Percentiles rank a stretch among this genome's conserved stretches.
Conservation (phyloP, 164 flowering plant species). For the Paratinospora sagittata region DNA sequence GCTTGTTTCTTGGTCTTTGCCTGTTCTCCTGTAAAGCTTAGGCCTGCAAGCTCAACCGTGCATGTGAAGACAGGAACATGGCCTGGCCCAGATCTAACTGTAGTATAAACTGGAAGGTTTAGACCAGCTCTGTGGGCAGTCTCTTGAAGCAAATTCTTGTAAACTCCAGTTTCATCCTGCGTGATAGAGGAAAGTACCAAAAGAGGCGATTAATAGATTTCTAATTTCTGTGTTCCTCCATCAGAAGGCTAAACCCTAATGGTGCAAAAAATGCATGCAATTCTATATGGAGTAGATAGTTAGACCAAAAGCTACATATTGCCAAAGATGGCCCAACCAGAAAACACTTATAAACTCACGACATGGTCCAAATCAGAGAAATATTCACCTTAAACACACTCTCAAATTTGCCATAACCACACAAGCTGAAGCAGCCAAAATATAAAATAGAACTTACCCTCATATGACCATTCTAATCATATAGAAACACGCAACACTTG, state of each 20-base stretch:
- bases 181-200: background rate
- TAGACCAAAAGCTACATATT: no score
- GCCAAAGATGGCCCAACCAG: no score
- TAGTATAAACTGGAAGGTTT: constrained; percentile 51
- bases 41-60: constrained; percentile 57
- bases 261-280: background rate
- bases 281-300: no score
- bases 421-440: no score
- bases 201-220: background rate
- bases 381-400: no score
- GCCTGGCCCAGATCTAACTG: constrained; percentile 50
- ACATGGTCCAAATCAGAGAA: no score
- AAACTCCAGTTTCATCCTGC: constrained; percentile 69
- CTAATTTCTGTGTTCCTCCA: background rate
- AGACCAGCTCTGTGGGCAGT: constrained; percentile 64
- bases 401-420: no score
- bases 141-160: constrained; percentile 68
- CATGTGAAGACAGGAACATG: constrained; percentile 53
- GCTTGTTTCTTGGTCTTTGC: constrained; percentile 72
- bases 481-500: no score
- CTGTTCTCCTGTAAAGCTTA: constrained; percentile 52
- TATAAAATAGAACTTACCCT: no score
- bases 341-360: no score
- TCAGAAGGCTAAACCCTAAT: background rate
- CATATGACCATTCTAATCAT: no score